phyloP scores from a whole-genome alignment of 345 rosid genomes.

The Xanthoceras sorbifolium region DNA sequence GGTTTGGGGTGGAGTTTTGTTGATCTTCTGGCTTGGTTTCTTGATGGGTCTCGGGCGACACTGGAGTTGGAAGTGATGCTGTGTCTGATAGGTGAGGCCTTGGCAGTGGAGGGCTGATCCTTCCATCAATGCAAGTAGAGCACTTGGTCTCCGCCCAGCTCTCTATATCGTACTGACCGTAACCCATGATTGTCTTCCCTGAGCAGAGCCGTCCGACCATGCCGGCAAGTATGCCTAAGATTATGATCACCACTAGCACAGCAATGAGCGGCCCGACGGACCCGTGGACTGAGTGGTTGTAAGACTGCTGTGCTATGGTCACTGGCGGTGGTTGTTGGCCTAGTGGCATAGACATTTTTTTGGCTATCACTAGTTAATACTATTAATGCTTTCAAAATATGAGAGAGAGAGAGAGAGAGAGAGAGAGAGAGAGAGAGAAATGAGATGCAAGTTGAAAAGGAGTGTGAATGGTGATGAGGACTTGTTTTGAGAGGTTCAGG shows the following conservation, averaged over 20 bases:
- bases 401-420: no score
- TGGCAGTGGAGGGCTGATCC: slow-evolving; percentile 39
- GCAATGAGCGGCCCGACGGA: slow-evolving; percentile 58
- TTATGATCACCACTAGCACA: slow-evolving; percentile 47
- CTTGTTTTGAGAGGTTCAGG: not conserved
- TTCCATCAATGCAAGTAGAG: slow-evolving; percentile 77
- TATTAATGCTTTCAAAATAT: no score
- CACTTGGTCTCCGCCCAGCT: slow-evolving; percentile 72
- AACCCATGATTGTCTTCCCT: slow-evolving; percentile 60
- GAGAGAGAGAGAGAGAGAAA: no score
- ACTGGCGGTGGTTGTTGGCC: slow-evolving; percentile 48
- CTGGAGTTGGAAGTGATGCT: slow-evolving; percentile 21
- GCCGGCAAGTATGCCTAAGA: slow-evolving; percentile 49
- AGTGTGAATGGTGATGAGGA: not conserved
- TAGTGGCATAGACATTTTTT: slow-evolving; percentile 42
- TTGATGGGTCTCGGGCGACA: slow-evolving; percentile 29
- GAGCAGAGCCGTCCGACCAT: slow-evolving; percentile 76
- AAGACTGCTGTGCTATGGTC: slow-evolving; percentile 33
- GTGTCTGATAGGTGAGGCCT: slow-evolving; percentile 11
- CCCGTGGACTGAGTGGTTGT: slow-evolving; percentile 33
- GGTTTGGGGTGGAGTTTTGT: slow-evolving; percentile 15
- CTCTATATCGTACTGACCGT: slow-evolving; percentile 65
- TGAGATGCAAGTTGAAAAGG: not conserved
- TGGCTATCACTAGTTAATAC: no score
- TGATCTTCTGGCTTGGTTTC: slow-evolving; percentile 36